Evolutionary conservation across 1,284 basidiomycete genomes (phyloP).

Genomic region (Bjerkandera adusta): DNA sequence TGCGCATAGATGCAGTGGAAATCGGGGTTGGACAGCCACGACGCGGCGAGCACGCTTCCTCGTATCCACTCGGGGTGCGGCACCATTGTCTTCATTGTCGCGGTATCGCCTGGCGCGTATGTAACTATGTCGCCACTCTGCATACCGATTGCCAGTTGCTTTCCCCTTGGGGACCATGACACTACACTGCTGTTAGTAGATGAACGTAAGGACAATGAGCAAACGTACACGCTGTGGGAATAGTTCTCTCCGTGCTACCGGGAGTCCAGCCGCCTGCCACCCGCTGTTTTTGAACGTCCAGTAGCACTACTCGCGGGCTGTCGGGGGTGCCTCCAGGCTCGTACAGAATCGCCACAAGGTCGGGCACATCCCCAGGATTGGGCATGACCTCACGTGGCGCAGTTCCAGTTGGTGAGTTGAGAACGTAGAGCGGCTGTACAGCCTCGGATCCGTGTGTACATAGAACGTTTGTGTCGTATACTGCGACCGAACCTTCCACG

Average conservation of each 20-base stretch:
- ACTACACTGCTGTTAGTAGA: conserved; percentile 37
- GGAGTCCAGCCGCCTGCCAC: conserved; percentile 64
- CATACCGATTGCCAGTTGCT: conserved; percentile 78
- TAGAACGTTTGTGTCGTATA: conserved; percentile 54
- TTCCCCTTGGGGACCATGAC: conserved; percentile 86
- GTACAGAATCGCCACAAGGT: conserved; percentile 59
- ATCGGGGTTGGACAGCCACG: conserved; percentile 74
- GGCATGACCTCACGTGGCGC: conserved; percentile 53
- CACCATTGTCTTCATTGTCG: conserved; percentile 56
- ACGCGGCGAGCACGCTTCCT: conserved; percentile 51
- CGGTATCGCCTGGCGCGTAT: conserved; percentile 58
- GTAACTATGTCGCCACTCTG: conserved; percentile 71
- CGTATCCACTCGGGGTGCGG: conserved; percentile 50
- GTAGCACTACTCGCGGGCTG: conserved; percentile 47
- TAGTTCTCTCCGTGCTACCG: conserved; percentile 44
- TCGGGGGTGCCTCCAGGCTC: conserved; percentile 37
- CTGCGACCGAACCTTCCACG: conserved; percentile 52
- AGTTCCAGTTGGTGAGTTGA: conserved; percentile 40
- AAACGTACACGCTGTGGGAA: conserved; percentile 55
- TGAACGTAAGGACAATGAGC: conserved; percentile 6
- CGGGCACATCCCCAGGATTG: conserved; percentile 63
- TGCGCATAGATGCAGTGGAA: conserved; percentile 70
- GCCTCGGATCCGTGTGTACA: conserved; percentile 42
- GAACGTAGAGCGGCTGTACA: conserved; percentile 45
- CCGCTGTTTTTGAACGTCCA: conserved; percentile 51